Evolutionary conservation across 129 eudicot genomes (phyloP).

Genomic region (Smallanthus sonchifolius): DNA sequence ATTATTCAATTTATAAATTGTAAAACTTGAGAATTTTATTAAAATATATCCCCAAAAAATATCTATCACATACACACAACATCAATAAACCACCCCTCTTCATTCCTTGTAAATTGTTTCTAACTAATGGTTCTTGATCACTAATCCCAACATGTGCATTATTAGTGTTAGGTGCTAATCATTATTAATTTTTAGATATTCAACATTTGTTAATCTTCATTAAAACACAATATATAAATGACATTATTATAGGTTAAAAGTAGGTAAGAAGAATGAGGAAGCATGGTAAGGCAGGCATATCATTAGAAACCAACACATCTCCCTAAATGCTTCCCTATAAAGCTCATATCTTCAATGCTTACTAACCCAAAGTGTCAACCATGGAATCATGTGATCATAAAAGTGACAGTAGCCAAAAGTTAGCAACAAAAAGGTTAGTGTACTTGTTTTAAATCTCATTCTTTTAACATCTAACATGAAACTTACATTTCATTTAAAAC

Average conservation of each 20-base stretch:
- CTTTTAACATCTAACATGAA: not conserved
- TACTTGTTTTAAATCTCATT: not conserved
- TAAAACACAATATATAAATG: constrained; percentile 7
- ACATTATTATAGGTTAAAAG: constrained; percentile 21
- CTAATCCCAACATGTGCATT: not conserved
- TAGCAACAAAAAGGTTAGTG: constrained; percentile 33
- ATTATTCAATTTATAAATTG: no score
- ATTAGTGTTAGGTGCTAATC: not conserved
- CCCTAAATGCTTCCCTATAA: not conserved
- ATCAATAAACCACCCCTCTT: not conserved
- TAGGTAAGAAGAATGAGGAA: constrained; percentile 26
- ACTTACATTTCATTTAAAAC: not conserved
- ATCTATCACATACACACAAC: no score
- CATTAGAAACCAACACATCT: constrained; percentile 11
- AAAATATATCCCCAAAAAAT: no score
- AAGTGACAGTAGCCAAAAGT: constrained; percentile 12
- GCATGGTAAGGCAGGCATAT: constrained; percentile 7
- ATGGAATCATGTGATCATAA: constrained; percentile 25
- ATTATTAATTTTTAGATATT: not conserved
- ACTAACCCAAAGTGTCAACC: constrained; percentile 4
- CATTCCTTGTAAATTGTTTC: not conserved
- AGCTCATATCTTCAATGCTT: constrained; percentile 7
- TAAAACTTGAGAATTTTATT: no score
- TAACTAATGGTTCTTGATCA: not conserved
- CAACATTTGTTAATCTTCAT: not conserved